A percentile compares a stretch with the other conserved stretches of the same genome.
Evolutionary conservation across 2,329 filamentous ascomycete species (phyloP).

Genomic region (Sclerotinia minor): DNA sequence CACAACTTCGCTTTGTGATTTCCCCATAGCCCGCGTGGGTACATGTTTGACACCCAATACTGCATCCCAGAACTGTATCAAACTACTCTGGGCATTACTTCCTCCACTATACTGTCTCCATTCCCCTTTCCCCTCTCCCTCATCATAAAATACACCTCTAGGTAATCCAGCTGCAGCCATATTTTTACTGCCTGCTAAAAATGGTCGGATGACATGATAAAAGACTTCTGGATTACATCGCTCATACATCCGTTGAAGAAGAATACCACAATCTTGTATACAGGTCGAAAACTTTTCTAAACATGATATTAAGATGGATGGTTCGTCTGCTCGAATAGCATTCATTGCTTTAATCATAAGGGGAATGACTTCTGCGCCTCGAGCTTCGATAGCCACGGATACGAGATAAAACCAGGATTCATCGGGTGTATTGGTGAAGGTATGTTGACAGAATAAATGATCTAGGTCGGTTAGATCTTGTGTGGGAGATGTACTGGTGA

Average conservation of each 20-base stretch:
- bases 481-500: constrained; percentile 57
- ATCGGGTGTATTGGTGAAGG: constrained; percentile 84
- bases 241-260: constrained; percentile 86
- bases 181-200: constrained; percentile 87
- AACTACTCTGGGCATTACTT: constrained; percentile 87
- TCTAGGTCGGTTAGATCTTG: constrained; percentile 48
- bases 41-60: constrained; percentile 79
- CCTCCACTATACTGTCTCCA: constrained; percentile 85
- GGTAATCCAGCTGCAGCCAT: constrained; percentile 85
- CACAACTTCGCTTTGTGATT: constrained; percentile 34
- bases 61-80: constrained; percentile 92
- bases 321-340: constrained; percentile 63
- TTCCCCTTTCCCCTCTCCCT: constrained; percentile 62
- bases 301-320: constrained; percentile 58
- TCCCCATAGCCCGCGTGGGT: constrained; percentile 39
- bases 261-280: constrained; percentile 64
- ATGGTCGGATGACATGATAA: constrained; percentile 85
- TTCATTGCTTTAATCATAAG: constrained; percentile 75
- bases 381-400: constrained; percentile 86
- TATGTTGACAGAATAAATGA: constrained; percentile 70
- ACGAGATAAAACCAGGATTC: constrained; percentile 95
- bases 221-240: constrained; percentile 84
- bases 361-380: constrained; percentile 72
- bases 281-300: constrained; percentile 65
- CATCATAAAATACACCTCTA: constrained; percentile 80